A percentile compares a stretch with the other conserved stretches of the same genome.
Conservation (phyloP, 176 grass and related monocot species). For the Musa acuminata region DNA sequence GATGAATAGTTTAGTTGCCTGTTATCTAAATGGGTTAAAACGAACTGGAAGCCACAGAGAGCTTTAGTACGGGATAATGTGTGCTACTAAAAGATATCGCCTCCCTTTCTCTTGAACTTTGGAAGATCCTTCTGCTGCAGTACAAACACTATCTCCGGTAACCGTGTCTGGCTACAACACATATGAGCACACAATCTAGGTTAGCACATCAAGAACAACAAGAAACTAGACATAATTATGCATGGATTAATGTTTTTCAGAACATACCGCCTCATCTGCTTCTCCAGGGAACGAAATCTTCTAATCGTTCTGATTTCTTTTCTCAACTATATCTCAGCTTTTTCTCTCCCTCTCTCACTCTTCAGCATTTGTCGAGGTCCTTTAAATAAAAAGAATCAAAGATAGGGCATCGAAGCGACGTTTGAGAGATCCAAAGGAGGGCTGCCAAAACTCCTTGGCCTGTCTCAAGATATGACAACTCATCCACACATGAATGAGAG, state of each 20-base stretch:
- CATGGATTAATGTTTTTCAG: not conserved
- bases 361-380: too few species aligned
- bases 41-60: conserved; percentile 84
- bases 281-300: conserved; percentile 96
- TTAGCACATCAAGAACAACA: conserved; percentile 18
- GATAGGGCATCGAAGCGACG: too few species aligned
- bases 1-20: conserved; percentile 55
- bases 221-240: not conserved
- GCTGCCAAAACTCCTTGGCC: too few species aligned
- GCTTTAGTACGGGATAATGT: conserved; percentile 75
- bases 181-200: too few species aligned
- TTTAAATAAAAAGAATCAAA: too few species aligned
- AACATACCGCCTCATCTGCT: conserved; percentile 80
- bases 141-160: conserved; percentile 88
- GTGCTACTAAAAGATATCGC: conserved; percentile 88
- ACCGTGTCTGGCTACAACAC: conserved; percentile 65
- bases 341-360: too few species aligned
- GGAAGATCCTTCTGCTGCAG: conserved; percentile 82
- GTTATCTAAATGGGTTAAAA: conserved; percentile 87
- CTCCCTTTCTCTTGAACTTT: conserved; percentile 88
- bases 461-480: too few species aligned
- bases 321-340: conserved; percentile 40
- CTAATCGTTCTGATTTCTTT: conserved; percentile 83
- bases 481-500: too few species aligned
- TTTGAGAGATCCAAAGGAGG: too few species aligned